These are phyloP conservation scores for Wickerhamomyces chaumierensis DNA, from an alignment of 805 yeast species.

Conservation along the genomic window DNA sequence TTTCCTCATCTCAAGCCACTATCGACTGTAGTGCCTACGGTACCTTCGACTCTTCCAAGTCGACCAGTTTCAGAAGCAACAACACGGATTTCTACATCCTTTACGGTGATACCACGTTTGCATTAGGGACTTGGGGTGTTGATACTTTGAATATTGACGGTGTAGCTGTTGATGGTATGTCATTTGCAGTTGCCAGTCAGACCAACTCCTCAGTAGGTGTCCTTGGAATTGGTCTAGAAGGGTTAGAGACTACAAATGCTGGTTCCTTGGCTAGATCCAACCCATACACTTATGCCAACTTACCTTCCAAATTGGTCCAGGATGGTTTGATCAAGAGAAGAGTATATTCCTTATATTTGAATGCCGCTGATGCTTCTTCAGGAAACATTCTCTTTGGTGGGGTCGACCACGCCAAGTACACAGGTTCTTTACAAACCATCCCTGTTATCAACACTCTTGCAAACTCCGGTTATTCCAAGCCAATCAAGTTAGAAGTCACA, in stretches of 20 bases:
- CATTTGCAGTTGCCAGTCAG: conserved; percentile 65
- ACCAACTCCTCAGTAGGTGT: conserved; percentile 61
- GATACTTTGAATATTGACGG: conserved; percentile 52
- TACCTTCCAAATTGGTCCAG: conserved; percentile 49
- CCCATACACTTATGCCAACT: conserved; percentile 43
- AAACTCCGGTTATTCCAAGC: conserved; percentile 18
- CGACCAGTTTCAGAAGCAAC: conserved; percentile 23
- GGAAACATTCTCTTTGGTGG: conserved; percentile 69
- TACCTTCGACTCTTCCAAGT: conserved; percentile 22
- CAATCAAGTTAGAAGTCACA: conserved; percentile 38
- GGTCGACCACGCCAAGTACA: conserved; percentile 50
- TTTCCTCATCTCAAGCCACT: conserved; percentile 12
- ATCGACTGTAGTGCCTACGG: conserved; percentile 30
- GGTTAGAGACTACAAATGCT: conserved; percentile 52
- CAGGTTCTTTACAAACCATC: conserved; percentile 37
- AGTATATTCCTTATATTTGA: conserved; percentile 54
- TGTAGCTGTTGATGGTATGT: conserved; percentile 36
- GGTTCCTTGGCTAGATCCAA: conserved; percentile 13
- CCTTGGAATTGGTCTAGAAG: conserved; percentile 60
- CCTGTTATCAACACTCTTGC: conserved; percentile 29
- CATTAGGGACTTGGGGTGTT: conserved; percentile 27
- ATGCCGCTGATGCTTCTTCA: conserved; percentile 25
- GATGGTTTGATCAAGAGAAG: conserved; percentile 45
- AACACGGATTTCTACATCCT: conserved; percentile 28
- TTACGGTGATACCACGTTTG: conserved; percentile 37